Evolutionary conservation across 164 flowering plant species (phyloP), one percentile per base, ranked within the genome.

Genomic region (Echeveria elegans): DNA sequence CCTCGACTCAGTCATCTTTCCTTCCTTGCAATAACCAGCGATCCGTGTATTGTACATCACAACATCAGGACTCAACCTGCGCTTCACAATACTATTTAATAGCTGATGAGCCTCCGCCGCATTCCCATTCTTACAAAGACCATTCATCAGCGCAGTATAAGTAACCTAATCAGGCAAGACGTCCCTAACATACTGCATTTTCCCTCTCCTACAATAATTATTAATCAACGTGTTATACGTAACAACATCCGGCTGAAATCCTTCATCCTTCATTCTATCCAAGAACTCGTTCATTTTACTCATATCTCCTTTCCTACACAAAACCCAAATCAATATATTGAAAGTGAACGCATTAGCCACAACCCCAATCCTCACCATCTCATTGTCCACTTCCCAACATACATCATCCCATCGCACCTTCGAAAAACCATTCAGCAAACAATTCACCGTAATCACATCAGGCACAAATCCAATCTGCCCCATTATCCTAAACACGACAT

Each of bases 181-280:
- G 14, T 82, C 75, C 66, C 99, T 83, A 70, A 77, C 73, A 62
- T 76, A 85, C 36, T 78, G 81, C 75, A 91, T 60, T 72, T 84
- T 89, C 16, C 88, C 79, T 68, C 78, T 82, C 70, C 70, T 82
- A 71, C 96, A 88, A 67, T 86, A 87, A 77, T 86, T 81, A 78
- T 71, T 79, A 23, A 94, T 77, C 71, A 91, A 53, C 10, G 88
- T 94, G 73, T 94, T 94, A 69, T 94, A 91, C 0, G 99, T 91
- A 64, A 94, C 96, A n/a, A 85, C 67, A 80, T 94, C 97, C 0
- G 89, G 93, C 41, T 82, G 85, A 74, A 94, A 89, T 23, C 97
- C 97, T 77, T 87, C 86, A 73, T 86, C 96, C 72, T 94, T 97
- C 90, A 94, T 85, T 77, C 80, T 83, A 76, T 91, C 96, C 81